Evolutionary conservation across 768 basidiomycete genomes (phyloP).

Genomic region (Russula brevipes): DNA sequence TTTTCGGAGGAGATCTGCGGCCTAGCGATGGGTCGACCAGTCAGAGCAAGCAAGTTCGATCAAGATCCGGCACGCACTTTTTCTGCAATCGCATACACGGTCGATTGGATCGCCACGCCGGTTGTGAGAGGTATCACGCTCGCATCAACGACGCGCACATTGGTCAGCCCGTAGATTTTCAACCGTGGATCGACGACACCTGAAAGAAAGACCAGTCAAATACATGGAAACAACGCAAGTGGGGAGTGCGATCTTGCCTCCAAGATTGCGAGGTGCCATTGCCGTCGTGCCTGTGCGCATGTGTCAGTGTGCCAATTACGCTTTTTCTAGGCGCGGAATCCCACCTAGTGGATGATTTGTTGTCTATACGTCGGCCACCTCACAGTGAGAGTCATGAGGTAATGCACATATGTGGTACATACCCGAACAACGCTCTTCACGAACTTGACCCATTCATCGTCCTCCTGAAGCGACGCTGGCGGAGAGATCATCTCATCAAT

Average conservation of each 20-base stretch:
- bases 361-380: conserved; percentile 4
- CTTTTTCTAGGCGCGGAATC: neutral
- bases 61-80: conserved; percentile 4
- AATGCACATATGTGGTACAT: neutral
- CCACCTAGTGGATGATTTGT: conserved; percentile 22
- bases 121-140: conserved; percentile 24
- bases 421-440: conserved; percentile 19
- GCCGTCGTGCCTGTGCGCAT: conserved; percentile 15
- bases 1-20: conserved; percentile 19
- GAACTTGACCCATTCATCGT: conserved; percentile 19
- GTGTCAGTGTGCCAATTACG: neutral
- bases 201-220: conserved; percentile 2
- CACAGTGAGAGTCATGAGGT: neutral
- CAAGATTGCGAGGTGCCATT: conserved; percentile 23
- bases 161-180: conserved; percentile 22
- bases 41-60: neutral
- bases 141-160: conserved; percentile 23
- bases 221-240: neutral
- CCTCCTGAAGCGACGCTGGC: conserved; percentile 9
- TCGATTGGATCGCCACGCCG: conserved; percentile 21
- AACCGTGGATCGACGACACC: conserved; percentile 20
- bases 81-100: conserved; percentile 23
- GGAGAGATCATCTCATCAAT: conserved; percentile 18
- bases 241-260: neutral
- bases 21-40: neutral